Evolutionary conservation across 164 flowering plant genomes (phyloP), one percentile per base, ranked within the genome.

Genomic region (Santalum album): DNA sequence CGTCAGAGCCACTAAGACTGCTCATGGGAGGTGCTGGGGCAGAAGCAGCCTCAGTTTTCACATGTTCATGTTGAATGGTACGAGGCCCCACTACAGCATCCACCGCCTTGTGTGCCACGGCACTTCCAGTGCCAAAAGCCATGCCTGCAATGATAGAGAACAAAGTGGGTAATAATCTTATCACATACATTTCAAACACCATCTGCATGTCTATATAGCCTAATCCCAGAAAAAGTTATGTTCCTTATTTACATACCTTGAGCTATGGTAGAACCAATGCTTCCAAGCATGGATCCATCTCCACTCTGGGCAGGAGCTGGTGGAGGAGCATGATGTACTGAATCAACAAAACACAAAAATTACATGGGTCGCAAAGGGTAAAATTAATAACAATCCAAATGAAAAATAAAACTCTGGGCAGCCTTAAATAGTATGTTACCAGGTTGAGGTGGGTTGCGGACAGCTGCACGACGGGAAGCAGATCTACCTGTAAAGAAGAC

Each of bases 81-180:
- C 48, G 48, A 6, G 48, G 48, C 48, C 48, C 48, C 18, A 44
- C 17, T 16, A 44, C 48, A 44, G 48, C 48, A 44, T 44, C 48
- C 18, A 44, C 48, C 7, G 48, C 48, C 18, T 17, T n/a, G 22
- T 44, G 48, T 1, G 48, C 48, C 18, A 44, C 17, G 16, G 48
- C 48, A 44, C 48, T 44, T 44, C 48, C 48, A 44, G 48, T 44
- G 18, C 48, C 48, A 44, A 44, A 44, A 20, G 48, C 48, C 48
- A 44, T 17, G 1, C 48, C 48, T 44, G 2, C 16, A 44, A 16
- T 17, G 16, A 20, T 17, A 44, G 16, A 0, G 12, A 32, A 32
- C 12, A 32, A 32, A 32, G 36, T 32, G 36, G 10, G 1, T 12
- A 32, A 6, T 32, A 1, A 32, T 12, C 7, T 12, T 32, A 32